Conservation (phyloP, 2,329 filamentous ascomycete genomes). For the Penicillium sp. region DNA sequence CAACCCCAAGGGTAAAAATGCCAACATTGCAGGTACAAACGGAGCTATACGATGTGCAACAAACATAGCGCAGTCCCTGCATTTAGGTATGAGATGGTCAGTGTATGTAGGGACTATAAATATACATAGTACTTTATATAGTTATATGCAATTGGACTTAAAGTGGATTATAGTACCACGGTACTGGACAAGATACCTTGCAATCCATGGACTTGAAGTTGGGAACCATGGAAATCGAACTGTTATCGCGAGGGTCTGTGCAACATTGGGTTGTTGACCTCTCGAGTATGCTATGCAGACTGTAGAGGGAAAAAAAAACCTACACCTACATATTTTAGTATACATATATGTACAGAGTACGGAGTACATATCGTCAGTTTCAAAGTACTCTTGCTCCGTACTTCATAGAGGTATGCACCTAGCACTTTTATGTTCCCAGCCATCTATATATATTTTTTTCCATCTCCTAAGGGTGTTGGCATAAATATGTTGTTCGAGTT, state of each 20-base stretch:
- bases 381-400: background rate
- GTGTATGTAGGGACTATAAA: background rate
- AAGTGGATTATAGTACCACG: background rate
- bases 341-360: background rate
- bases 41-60: background rate
- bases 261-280: slow-evolving; percentile 3
- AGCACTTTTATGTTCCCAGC: background rate
- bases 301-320: background rate
- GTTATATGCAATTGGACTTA: background rate
- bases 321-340: background rate
- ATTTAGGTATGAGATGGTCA: background rate
- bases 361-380: background rate
- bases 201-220: background rate
- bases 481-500: background rate
- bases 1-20: background rate
- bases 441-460: background rate
- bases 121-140: background rate
- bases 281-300: slow-evolving; percentile 12
- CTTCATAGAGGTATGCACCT: background rate
- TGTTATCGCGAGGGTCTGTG: slow-evolving; percentile 11
- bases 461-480: background rate
- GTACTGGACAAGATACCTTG: background rate
- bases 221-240: background rate
- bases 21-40: background rate
- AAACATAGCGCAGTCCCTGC: background rate